A percentile compares a stretch with the other conserved stretches of the same genome.
These are phyloP conservation scores for Nannizziopsis barbatae DNA, from an alignment of 2,329 filamentous ascomycete species.

Conservation along the genomic window DNA sequence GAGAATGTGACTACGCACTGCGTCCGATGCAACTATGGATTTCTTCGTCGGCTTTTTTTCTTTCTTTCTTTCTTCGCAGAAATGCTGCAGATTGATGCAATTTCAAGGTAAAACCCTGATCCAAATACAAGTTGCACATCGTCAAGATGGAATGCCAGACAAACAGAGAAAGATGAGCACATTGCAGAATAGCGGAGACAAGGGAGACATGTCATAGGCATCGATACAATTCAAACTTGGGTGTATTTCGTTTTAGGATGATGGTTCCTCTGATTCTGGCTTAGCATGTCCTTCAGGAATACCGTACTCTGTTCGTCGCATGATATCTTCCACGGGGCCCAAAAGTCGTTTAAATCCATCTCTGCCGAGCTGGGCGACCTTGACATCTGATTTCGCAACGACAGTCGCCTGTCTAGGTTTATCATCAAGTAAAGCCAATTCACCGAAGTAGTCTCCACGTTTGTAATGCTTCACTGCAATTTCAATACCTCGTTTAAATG, in stretches of 20 bases:
- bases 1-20: too few relatives aligned
- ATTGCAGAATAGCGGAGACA: background rate
- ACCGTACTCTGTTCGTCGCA: conserved; percentile 54
- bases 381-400: conserved; percentile 72
- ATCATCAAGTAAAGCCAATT: conserved; percentile 86
- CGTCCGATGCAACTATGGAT: too few relatives aligned
- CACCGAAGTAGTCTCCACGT: conserved; percentile 95
- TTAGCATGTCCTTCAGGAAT: conserved; percentile 1
- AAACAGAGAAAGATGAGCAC: background rate
- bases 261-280: background rate
- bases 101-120: too few relatives aligned
- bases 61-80: too few relatives aligned
- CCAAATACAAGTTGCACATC: too few relatives aligned
- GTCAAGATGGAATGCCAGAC: background rate
- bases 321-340: conserved; percentile 85
- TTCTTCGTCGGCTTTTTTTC: too few relatives aligned
- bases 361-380: conserved; percentile 84
- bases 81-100: too few relatives aligned
- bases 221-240: background rate
- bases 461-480: conserved; percentile 66
- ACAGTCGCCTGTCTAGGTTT: conserved; percentile 85
- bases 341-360: conserved; percentile 88
- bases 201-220: background rate
- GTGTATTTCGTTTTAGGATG: background rate
- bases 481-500: conserved; percentile 63